A percentile compares a stretch with the other conserved stretches of the same genome.
phyloP scores from a whole-genome alignment of 2,329 filamentous ascomycete genomes.

The Fusarium nanum region DNA sequence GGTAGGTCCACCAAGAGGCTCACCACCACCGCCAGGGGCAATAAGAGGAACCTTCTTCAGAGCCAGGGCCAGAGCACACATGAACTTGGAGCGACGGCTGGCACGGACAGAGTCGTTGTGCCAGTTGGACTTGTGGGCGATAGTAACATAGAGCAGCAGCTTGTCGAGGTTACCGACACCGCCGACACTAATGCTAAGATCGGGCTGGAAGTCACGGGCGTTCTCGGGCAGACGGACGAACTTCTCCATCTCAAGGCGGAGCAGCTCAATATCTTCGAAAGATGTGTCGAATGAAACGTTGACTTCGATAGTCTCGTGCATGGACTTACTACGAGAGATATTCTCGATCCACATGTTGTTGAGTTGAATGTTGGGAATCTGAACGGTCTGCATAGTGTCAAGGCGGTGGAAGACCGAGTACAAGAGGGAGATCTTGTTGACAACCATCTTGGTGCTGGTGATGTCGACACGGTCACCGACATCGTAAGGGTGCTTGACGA shows the following conservation, averaged over 20 bases:
- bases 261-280: constrained; percentile 88
- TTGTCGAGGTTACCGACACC: constrained; percentile 90
- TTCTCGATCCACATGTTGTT: constrained; percentile 98
- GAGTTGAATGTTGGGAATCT: constrained; percentile 89
- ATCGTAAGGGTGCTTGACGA: constrained; percentile 98
- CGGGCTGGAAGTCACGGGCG: constrained; percentile 87
- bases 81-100: constrained; percentile 90
- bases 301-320: constrained; percentile 86
- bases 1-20: constrained; percentile 70
- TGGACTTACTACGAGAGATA: constrained; percentile 87
- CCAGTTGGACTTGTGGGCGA: constrained; percentile 94
- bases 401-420: constrained; percentile 93
- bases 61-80: constrained; percentile 89
- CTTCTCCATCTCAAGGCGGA: constrained; percentile 84
- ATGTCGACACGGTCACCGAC: constrained; percentile 95
- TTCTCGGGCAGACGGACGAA: constrained; percentile 90
- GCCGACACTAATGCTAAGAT: constrained; percentile 81
- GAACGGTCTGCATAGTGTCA: constrained; percentile 80
- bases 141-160: constrained; percentile 82
- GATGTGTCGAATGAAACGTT: constrained; percentile 87
- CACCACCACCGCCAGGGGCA: constrained; percentile 78
- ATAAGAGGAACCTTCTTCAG: constrained; percentile 89
- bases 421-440: constrained; percentile 93
- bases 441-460: constrained; percentile 74
- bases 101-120: constrained; percentile 86